Evolutionary conservation across 176 grass and related monocot genomes (phyloP), one percentile per base, ranked within the genome.

Genomic region (Avena eriantha): DNA sequence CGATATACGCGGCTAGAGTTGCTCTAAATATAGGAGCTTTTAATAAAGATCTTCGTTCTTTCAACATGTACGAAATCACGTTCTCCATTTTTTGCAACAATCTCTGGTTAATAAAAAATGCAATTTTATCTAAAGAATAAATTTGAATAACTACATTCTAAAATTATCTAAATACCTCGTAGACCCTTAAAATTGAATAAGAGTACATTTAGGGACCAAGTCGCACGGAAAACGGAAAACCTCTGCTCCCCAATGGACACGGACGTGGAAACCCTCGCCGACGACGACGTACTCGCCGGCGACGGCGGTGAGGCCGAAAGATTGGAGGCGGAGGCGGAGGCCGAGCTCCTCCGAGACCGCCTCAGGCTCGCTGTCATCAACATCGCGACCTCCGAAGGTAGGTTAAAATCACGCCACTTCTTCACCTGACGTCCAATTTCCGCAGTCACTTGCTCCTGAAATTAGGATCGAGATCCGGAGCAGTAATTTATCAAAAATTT

Each of bases 361-460:
- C 84, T 99, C 69, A 89, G 87, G 56, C 92, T 99, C 83, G 73
- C 90, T 63, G 90, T 96, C 82, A 91, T 98, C 85, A 89, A 89
- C 69, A 89, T 95, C n/a, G 90, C 88, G 43, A 90, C 85, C 39
- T 86, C 87, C 43, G 90, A 94, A 90, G 97, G 94, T 99, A 51
- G 14, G 11, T 59, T 77, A 55, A 34, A 53, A 13, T 26, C 33
- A 39, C 79, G 43, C 70, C 47, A 14, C 18, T 59, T 75, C 51
- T 71, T 41, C 48, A 13, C 49, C n/a, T 55, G 15, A 15, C 0
- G 36, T 75, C 69, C 33, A 50, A 36, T 48, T 67, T 58, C 56
- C 10, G 69, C 35, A 3, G 17, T 18, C 26, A 64, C 69, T 65
- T 77, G 41, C 58, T 86, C 73, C 74, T 71, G 76, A 34, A 55